Evolutionary conservation across 2,329 filamentous ascomycete species (phyloP).

Genomic region (Beauveria asiatica): DNA sequence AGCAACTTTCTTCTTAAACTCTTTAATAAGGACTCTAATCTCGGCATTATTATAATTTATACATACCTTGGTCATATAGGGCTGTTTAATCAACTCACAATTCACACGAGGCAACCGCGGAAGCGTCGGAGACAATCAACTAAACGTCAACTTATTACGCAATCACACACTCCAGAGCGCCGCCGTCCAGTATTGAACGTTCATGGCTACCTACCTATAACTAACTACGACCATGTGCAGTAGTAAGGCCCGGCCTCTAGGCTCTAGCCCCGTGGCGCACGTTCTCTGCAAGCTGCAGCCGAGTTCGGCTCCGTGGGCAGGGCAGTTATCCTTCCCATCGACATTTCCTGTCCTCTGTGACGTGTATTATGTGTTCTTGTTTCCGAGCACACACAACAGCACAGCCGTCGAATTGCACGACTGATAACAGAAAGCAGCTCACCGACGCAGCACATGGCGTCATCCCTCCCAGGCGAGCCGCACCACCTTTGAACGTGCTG

Average conservation of each 20-base stretch:
- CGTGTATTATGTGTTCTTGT: background rate
- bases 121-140: background rate
- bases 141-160: too few relatives aligned
- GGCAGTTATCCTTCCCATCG: background rate
- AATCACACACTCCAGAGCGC: background rate
- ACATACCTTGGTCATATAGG: too few relatives aligned
- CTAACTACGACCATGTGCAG: background rate
- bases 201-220: background rate
- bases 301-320: background rate
- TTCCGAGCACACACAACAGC: background rate
- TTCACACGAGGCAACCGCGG: background rate
- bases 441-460: background rate
- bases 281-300: background rate
- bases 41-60: too few relatives aligned
- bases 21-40: too few relatives aligned
- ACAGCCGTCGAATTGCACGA: background rate
- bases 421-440: conserved; percentile 1
- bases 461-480: background rate
- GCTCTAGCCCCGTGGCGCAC: background rate
- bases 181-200: background rate
- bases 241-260: background rate
- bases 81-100: background rate
- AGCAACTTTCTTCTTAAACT: too few relatives aligned
- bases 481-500: background rate
- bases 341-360: too few relatives aligned